phyloP scores from a whole-genome alignment of 139 green algal genomes.

The Tetraselmis striata region DNA sequence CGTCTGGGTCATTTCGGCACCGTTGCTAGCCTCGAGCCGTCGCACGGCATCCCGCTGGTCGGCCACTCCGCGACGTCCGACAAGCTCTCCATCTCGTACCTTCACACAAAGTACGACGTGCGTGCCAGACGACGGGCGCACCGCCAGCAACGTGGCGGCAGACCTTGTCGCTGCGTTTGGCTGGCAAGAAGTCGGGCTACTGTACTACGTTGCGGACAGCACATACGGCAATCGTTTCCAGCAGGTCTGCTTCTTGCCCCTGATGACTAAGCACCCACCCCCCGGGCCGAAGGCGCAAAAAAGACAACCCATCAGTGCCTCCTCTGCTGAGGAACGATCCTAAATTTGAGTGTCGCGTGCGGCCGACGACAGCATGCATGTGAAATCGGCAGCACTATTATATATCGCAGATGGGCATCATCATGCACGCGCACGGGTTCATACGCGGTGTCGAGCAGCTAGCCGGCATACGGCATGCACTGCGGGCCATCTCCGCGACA shows the following conservation, averaged over 20 bases:
- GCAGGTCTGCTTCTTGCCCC: no score
- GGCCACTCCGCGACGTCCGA: not conserved
- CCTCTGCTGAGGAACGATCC: no score
- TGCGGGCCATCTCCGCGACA: not conserved
- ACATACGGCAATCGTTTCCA: not conserved
- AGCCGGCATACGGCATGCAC: not conserved
- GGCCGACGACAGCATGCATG: no score
- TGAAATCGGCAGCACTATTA: no score
- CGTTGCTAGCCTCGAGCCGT: not conserved
- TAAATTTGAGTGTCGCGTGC: no score
- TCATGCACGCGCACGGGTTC: not conserved
- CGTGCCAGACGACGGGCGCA: not conserved
- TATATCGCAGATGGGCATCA: not conserved
- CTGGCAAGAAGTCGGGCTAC: not conserved
- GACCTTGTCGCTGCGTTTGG: not conserved
- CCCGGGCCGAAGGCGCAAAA: no score
- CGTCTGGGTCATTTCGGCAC: not conserved
- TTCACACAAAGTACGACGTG: not conserved
- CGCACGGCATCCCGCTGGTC: not conserved
- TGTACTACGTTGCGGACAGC: not conserved
- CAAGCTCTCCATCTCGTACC: not conserved
- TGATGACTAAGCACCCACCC: no score
- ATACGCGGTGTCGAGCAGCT: not conserved
- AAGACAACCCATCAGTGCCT: no score
- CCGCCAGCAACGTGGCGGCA: not conserved